These are phyloP conservation scores for Myriosclerotinia curreyana DNA, from an alignment of 2,329 filamentous ascomycete species.

Conservation along the genomic window DNA sequence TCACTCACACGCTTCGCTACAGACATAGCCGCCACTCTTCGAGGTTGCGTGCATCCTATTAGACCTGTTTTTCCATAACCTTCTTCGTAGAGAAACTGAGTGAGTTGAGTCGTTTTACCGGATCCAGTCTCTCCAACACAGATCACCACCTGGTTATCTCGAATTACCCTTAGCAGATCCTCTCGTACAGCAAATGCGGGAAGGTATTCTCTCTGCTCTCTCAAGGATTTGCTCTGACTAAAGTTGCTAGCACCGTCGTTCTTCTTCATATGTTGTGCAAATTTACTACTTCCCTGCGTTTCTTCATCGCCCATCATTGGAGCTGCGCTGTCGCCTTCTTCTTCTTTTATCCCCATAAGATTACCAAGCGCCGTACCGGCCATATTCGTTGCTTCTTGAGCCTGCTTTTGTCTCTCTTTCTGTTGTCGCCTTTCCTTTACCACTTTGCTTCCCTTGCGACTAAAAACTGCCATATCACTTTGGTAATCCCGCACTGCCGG, in stretches of 20 bases:
- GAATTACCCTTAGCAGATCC: slow-evolving; percentile 83
- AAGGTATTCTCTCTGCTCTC: slow-evolving; percentile 87
- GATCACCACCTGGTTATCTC: slow-evolving; percentile 95
- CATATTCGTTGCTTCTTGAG: slow-evolving; percentile 89
- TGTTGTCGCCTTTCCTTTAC: slow-evolving; percentile 90
- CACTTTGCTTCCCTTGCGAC: slow-evolving; percentile 88
- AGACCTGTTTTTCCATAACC: slow-evolving; percentile 84
- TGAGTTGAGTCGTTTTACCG: slow-evolving; percentile 95
- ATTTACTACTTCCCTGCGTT: slow-evolving; percentile 66
- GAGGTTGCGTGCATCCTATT: slow-evolving; percentile 94
- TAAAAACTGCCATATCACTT: slow-evolving; percentile 98
- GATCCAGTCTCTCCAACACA: slow-evolving; percentile 97
- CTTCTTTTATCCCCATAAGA: slow-evolving; percentile 92
- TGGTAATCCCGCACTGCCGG: slow-evolving; percentile 89
- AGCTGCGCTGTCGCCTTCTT: slow-evolving; percentile 84
- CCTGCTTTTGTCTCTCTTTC: slow-evolving; percentile 88
- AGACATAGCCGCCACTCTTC: slow-evolving; percentile 97
- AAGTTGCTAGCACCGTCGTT: slow-evolving; percentile 84
- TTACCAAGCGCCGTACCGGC: slow-evolving; percentile 91
- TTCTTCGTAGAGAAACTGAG: slow-evolving; percentile 93
- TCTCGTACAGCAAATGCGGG: slow-evolving; percentile 96
- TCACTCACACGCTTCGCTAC: slow-evolving; percentile 97
- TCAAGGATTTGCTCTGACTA: slow-evolving; percentile 84
- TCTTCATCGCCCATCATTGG: slow-evolving; percentile 72
- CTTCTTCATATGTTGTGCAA: slow-evolving; percentile 86